Evolutionary conservation across 1,139 yeast species (phyloP), one percentile per base, ranked within the genome.

Genomic region (Martiniozyma asiatica): DNA sequence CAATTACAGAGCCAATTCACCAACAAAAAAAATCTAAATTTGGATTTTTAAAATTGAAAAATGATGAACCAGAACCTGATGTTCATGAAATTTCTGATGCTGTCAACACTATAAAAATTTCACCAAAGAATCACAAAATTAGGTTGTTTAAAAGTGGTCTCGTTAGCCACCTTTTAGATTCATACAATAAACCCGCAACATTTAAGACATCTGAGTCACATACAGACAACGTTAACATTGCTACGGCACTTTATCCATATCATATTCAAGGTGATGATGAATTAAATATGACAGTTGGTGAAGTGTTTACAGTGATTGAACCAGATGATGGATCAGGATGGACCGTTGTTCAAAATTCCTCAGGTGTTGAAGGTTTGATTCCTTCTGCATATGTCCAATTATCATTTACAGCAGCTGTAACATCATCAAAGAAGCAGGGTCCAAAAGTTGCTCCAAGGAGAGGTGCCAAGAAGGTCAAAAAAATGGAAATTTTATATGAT

Each of bases 261-360:
- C 55, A 63, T 5, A 76, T 92, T 0, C 57, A 68, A 4, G 94
- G 85, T 4, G 69, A 63, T 20, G 97, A 85, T 47, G 98, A 89
- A 53, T 56, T 74, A 1, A 54, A 71, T 2, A 56, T 89, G 2
- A 38, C 46, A 7, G 68, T 69, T 0, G 87, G 92, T 6, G 93
- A 81, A 27, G 48, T 55, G 4, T 55, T 87, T 23, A 56, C 56
- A 4, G 64, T 89, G 3, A 37, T 78, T 1, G 73, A 69, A 30
- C 59, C 59, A 4, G 97, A 89, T 51, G 89, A 81, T 42, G 96
- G 96, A 0, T 75, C 89, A 6, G 99, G 99, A 0, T 92, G 99
- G 99, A 77, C 94, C 1, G 54, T 57, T 42, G 69, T 77, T 44
- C 39, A 55, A 33, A 53, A 59, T 34, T 31, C 53, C 28, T 42